Base-by-base conservation (phyloP, 1,284 basidiomycete genomes). In the Stereum hirsutum region DNA sequence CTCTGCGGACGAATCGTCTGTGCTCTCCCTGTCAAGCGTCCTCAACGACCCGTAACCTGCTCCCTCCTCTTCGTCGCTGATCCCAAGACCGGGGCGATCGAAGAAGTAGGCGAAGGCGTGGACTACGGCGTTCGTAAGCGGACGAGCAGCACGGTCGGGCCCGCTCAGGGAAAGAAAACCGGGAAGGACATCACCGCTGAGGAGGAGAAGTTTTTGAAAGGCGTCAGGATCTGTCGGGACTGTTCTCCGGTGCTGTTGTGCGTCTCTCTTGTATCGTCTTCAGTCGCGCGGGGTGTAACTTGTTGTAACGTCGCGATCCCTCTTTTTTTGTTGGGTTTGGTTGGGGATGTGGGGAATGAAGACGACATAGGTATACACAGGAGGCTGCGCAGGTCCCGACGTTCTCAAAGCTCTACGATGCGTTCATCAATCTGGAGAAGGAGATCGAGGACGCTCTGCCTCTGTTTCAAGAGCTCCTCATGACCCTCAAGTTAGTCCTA, bases 1-100 rank as follows among this genome's bases (percentile, higher is more conserved):
- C 68, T 98, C 5, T 99, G 95, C 53, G 95, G 95, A 0, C 74
- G 84, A 32, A 88, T 98, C 36, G 81, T 98, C 3, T 99, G 95
- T 57, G 89, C 94, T 1, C 72, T 96, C 2, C 92, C 93, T 1
- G 72, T 85, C 1, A 90, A 86, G 44, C 72, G 68, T 3, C 79
- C 84, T 0, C 81, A 81, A 44, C 72, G 89, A 20, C 70, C 72
- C 1, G 70, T 74, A 34, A 70, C 75, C 10, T 94, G 90, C 55
- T 89, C 86, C 0, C 58, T 87, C 3, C 64, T 94, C 14, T 88
- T 94, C 47, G 74, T 92, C 3, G 85, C 84, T 3, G 88, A 93
- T 54, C 72, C 74, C 25, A 74, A 78, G 49, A 81, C 85, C 2
- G 74, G 83, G 19, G 62, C 71, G 45, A 87, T 92, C 39, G 88